Base-by-base conservation (phyloP, 768 basidiomycete species). In the Chlorophyllum brunneum region DNA sequence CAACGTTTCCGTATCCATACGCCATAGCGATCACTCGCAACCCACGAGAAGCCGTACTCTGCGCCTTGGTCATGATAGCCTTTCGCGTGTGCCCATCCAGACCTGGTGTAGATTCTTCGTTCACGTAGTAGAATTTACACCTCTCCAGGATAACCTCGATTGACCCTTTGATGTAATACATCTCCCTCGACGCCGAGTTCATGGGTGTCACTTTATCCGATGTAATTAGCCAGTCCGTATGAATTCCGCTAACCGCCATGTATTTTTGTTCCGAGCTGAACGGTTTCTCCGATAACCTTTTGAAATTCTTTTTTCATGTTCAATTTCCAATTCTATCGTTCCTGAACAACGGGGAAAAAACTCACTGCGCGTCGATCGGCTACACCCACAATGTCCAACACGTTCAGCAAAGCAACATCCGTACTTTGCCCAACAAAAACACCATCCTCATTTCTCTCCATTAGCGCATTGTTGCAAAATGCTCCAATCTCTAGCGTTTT, bases 201-300 rank as follows among this genome's bases (percentile, higher is more conserved):
- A 31, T 22, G 49, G 40, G 27, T 29, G 39, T 11, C 15, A 30
- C 16, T 8, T 20, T 40, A 68, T 43, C 5, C 62, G 37, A 38
- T 24, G 45, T 20, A 4, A 45, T 53, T 4, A 63, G 27, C 6
- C 67, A 54, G 20, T 78, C 72, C 30, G 66, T 68, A 61, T 91
- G 82, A 8, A 80, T 66, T 9, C 95, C 95, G 45, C 84, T 86
- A 55, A 98, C 83, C 11, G 88, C 88, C 91, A 98, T 97, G 66
- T 79, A 92, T 67, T 98, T 98, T 53, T 83, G 80, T 56, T 98
- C 95, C 15, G 95, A 98, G 66, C 80, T 92, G 79, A 98, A 98
- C 0, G 95, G 84, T 41, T 83, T 79, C 64, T 98, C 95, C 8
- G 79, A 79, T n/a, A 78, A 66, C 22, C 88, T 82, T 45, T 76